Percentiles rank a stretch among this genome's conserved stretches.
Conservation (phyloP, 225 moss, liverwort and hornwort species). For the Polytrichum commune region DNA sequence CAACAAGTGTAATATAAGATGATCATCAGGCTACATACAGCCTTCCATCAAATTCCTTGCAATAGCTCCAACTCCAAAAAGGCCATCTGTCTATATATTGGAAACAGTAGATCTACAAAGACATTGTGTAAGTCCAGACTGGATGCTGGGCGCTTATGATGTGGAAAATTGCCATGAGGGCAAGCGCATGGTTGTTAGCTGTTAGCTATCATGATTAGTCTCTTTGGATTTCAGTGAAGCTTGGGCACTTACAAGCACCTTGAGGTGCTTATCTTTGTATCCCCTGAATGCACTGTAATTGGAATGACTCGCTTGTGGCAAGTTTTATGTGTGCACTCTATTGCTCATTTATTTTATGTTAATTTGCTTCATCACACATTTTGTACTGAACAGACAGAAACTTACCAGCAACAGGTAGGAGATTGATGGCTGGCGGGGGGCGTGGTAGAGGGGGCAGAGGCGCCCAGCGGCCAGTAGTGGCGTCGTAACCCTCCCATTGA, state of each 20-base stretch:
- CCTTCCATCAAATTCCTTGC: neutral
- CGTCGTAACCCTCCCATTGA: conserved; percentile 35
- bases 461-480: conserved; percentile 26
- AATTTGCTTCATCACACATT: neutral
- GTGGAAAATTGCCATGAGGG: too few species aligned
- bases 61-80: neutral
- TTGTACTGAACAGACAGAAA: neutral
- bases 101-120: neutral
- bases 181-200: too few species aligned
- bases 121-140: too few species aligned
- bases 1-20: neutral
- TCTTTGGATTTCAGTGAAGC: too few species aligned
- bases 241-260: neutral
- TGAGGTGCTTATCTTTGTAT: neutral
- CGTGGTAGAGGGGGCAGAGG: conserved; percentile 30
- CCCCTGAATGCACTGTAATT: neutral
- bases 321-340: too few species aligned
- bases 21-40: neutral
- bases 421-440: conserved; percentile 25
- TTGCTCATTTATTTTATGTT: too few species aligned
- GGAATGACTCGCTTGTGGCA: too few species aligned
- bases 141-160: too few species aligned
- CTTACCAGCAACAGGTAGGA: conserved; percentile 28
- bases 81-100: neutral
- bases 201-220: too few species aligned